These are phyloP conservation scores for Cytospora schulzeri DNA, from an alignment of 2,329 filamentous ascomycete species.

Conservation along the genomic window DNA sequence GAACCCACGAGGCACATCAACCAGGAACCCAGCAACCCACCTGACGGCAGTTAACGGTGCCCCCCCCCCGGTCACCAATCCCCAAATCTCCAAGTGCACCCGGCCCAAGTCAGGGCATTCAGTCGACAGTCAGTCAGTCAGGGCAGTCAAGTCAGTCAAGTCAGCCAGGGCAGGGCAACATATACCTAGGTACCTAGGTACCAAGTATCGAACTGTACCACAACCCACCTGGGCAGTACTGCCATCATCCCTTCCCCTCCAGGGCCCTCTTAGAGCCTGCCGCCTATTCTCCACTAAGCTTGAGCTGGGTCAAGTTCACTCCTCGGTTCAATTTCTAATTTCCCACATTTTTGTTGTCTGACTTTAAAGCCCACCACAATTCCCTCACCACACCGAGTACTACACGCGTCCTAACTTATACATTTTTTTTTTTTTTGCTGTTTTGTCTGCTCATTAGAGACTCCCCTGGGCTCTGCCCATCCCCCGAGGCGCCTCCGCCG, in stretches of 20 bases:
- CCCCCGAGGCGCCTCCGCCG: constrained; percentile 25
- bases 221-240: background rate
- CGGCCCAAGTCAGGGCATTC: too few relatives aligned
- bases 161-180: too few relatives aligned
- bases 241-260: background rate
- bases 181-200: too few relatives aligned
- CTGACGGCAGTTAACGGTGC: background rate
- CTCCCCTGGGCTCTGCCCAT: constrained; percentile 27
- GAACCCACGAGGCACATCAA: background rate
- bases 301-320: background rate
- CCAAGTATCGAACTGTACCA: too few relatives aligned
- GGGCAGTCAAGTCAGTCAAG: background rate
- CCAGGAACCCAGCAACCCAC: background rate
- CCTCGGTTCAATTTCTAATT: constrained; percentile 21
- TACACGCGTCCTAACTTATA: background rate
- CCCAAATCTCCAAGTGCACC: background rate
- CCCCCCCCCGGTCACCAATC: background rate
- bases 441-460: constrained; percentile 26
- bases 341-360: constrained; percentile 25
- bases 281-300: background rate
- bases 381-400: constrained; percentile 16
- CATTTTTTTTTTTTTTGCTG: constrained; percentile 27
- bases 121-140: too few relatives aligned
- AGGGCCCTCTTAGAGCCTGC: background rate
- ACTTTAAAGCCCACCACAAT: constrained; percentile 23